phyloP scores from a whole-genome alignment of 139 green algal genomes.

The Yamagishiella unicocca region DNA sequence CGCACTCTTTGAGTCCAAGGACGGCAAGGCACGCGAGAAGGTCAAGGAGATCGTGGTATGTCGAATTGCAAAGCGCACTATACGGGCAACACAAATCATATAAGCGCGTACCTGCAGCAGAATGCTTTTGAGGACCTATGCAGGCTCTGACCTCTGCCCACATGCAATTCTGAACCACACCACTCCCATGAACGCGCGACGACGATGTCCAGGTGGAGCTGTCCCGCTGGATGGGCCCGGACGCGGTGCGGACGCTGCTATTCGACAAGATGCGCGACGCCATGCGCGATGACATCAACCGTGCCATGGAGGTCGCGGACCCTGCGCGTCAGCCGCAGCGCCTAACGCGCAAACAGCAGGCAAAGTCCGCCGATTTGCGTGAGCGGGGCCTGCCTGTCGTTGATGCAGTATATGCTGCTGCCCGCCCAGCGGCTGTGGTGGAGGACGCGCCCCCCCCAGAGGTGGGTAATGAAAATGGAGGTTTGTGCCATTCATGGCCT shows the following conservation, averaged over 20 bases:
- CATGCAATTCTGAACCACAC: background rate
- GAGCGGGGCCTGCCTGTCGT: background rate
- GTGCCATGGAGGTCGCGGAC: constrained; percentile 29
- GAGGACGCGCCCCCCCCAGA: constrained; percentile 38
- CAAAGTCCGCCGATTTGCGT: constrained; percentile 41
- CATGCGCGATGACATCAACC: constrained; percentile 91
- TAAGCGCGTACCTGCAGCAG: too few species aligned
- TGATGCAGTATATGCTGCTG: background rate
- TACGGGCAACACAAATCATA: too few species aligned
- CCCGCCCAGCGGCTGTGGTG: background rate
- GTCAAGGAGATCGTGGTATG: constrained; percentile 89
- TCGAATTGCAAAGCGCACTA: background rate
- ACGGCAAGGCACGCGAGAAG: constrained; percentile 85
- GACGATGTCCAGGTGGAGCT: constrained; percentile 85
- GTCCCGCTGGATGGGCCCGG: constrained; percentile 81
- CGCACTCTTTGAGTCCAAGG: constrained; percentile 88
- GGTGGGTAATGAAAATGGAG: too few species aligned
- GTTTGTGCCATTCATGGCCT: too few species aligned
- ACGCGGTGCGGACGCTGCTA: constrained; percentile 78
- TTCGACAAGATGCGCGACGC: constrained; percentile 91
- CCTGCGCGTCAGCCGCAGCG: constrained; percentile 63
- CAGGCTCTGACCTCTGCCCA: too few species aligned
- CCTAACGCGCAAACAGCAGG: constrained; percentile 79
- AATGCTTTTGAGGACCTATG: too few species aligned
- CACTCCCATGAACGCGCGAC: too few species aligned